Conservation (phyloP, 2,329 filamentous ascomycete genomes). For the Pseudonectria foliicola region DNA sequence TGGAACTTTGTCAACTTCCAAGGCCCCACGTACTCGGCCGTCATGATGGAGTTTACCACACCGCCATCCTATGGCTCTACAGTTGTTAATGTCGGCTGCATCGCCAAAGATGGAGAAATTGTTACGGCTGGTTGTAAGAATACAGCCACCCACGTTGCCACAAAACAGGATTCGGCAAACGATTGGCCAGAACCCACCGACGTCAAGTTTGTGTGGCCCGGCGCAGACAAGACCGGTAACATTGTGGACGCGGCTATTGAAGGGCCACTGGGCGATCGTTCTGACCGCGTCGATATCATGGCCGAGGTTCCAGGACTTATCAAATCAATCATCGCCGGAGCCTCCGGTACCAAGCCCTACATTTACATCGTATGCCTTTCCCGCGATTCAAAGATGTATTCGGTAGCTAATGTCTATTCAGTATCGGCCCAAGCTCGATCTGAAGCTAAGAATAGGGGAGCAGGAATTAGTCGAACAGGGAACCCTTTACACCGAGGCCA, state of each 20-base stretch:
- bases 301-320: constrained; percentile 91
- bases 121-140: constrained; percentile 62
- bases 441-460: constrained; percentile 82
- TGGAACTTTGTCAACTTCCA: constrained; percentile 97
- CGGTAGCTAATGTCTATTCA: constrained; percentile 31
- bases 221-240: constrained; percentile 70
- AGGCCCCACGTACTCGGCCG: constrained; percentile 73
- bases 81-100: constrained; percentile 71
- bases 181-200: constrained; percentile 83
- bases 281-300: constrained; percentile 87
- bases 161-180: constrained; percentile 66
- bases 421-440: constrained; percentile 63
- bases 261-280: constrained; percentile 58
- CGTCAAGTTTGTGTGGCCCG: constrained; percentile 70
- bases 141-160: constrained; percentile 60
- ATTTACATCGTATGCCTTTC: constrained; percentile 54
- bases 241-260: constrained; percentile 62
- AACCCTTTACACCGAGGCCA: constrained; percentile 77
- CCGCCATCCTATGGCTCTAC: constrained; percentile 88
- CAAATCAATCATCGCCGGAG: constrained; percentile 83
- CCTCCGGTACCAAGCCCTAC: constrained; percentile 90
- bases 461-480: constrained; percentile 74
- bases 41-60: constrained; percentile 95
- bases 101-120: constrained; percentile 75
- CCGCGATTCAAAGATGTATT: background rate